Evolutionary conservation across 2,329 filamentous ascomycete genomes (phyloP).

Genomic region (Thermoascus crustaceus): DNA sequence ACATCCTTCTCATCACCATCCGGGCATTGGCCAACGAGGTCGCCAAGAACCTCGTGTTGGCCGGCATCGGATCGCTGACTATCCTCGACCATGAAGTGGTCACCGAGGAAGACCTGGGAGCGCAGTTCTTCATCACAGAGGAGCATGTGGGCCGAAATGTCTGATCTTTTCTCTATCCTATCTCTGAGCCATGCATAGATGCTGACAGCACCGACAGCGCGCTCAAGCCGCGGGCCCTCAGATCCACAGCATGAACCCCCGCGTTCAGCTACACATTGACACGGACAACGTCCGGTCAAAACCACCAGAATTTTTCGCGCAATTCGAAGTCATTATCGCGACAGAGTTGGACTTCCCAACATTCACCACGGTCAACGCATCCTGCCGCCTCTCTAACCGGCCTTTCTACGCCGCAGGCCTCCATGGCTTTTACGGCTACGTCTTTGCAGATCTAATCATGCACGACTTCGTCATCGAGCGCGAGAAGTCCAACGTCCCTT

Average conservation of each 20-base stretch:
- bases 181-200: background rate
- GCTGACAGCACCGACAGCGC: conserved; percentile 42
- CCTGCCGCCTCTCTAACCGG: conserved; percentile 66
- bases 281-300: conserved; percentile 59
- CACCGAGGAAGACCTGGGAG: conserved; percentile 69
- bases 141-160: conserved; percentile 67
- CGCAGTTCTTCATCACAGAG: conserved; percentile 74
- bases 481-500: conserved; percentile 64
- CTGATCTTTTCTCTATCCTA: conserved; percentile 11
- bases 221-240: conserved; percentile 71
- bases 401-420: conserved; percentile 84
- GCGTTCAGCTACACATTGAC: conserved; percentile 69
- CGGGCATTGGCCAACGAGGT: conserved; percentile 87
- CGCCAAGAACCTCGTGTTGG: conserved; percentile 92
- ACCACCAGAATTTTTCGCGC: conserved; percentile 63
- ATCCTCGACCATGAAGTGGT: conserved; percentile 72
- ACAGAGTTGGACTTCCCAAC: conserved; percentile 74
- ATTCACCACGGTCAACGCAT: conserved; percentile 74
- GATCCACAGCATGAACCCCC: conserved; percentile 79
- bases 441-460: conserved; percentile 85
- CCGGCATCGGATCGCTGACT: conserved; percentile 83
- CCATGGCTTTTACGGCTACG: conserved; percentile 88
- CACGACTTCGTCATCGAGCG: conserved; percentile 88
- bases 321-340: conserved; percentile 80
- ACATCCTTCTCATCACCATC: conserved; percentile 81